Percentiles rank a stretch among this genome's conserved stretches.
Conservation (phyloP, 176 grass and related monocot species). For the Oryza glumipatula region DNA sequence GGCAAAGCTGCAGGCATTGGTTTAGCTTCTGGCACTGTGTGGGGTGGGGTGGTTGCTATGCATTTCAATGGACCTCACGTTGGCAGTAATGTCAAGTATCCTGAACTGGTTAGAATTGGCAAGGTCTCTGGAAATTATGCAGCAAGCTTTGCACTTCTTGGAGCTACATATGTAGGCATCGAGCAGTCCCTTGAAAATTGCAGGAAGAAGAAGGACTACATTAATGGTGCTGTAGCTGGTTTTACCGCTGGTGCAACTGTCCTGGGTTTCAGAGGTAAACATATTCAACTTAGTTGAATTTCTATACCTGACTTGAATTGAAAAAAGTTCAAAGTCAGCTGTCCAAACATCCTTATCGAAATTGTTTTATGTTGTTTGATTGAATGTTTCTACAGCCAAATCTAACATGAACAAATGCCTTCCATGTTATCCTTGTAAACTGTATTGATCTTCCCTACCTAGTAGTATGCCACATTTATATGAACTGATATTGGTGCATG, state of each 20-base stretch:
- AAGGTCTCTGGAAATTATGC: slow-evolving; percentile 53
- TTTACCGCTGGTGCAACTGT: slow-evolving; percentile 58
- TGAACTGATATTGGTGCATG: not conserved
- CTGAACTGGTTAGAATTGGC: slow-evolving; percentile 44
- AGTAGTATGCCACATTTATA: not conserved
- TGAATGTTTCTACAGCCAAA: not conserved
- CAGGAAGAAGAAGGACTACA: slow-evolving; percentile 59
- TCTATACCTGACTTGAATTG: not conserved
- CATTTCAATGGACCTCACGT: slow-evolving; percentile 40
- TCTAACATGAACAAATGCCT: not conserved
- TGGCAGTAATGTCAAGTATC: slow-evolving; percentile 42
- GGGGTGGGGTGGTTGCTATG: slow-evolving; percentile 42
- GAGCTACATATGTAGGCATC: slow-evolving; percentile 50
- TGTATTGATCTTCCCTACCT: slow-evolving; percentile 2
- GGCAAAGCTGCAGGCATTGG: slow-evolving; percentile 42
- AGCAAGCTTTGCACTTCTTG: slow-evolving; percentile 39
- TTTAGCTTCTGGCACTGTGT: slow-evolving; percentile 50
- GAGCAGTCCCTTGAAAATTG: slow-evolving; percentile 54
- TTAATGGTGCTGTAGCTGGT: slow-evolving; percentile 61
- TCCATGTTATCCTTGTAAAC: not conserved
- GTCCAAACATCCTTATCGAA: not conserved
- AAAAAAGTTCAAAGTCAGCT: slow-evolving; percentile 26
- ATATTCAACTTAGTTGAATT: slow-evolving; percentile 4
- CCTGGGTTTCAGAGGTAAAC: slow-evolving; percentile 53
- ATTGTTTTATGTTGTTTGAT: slow-evolving; percentile 10